Conservation (phyloP, 2,329 filamentous ascomycete genomes). For the Neofusicoccum ribis region DNA sequence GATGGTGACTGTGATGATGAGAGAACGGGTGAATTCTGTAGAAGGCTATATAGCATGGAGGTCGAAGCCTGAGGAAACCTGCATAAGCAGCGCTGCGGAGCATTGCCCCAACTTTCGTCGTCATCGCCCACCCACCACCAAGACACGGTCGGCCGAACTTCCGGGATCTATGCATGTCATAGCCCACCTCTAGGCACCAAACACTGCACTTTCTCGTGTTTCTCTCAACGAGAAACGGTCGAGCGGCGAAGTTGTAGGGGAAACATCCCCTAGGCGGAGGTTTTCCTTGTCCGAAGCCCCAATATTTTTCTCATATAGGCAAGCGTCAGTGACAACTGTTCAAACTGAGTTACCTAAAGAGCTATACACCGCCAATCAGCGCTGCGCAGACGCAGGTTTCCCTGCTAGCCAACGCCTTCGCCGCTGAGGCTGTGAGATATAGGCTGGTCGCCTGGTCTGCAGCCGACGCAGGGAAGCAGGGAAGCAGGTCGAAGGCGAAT, state of each 20-base stretch:
- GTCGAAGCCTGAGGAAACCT: background rate
- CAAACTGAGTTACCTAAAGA: background rate
- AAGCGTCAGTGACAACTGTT: background rate
- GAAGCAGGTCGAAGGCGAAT: background rate
- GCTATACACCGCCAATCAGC: background rate
- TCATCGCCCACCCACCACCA: slow-evolving; percentile 6
- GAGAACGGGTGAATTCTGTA: background rate
- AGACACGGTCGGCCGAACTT: slow-evolving; percentile 4
- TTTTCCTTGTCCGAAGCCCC: background rate
- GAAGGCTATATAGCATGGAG: background rate
- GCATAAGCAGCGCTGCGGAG: background rate
- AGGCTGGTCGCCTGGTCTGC: background rate
- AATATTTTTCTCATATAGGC: background rate
- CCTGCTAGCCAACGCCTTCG: background rate
- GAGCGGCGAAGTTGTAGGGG: background rate
- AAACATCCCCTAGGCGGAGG: background rate
- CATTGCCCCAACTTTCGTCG: slow-evolving; percentile 14
- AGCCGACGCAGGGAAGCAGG: slow-evolving; percentile 5
- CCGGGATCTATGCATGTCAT: background rate
- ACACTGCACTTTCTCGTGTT: background rate
- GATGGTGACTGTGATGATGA: background rate
- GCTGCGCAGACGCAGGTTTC: background rate
- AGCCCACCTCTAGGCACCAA: background rate
- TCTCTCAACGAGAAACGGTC: background rate
- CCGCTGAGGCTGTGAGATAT: slow-evolving; percentile 13